phyloP scores from a whole-genome alignment of 495 filamentous ascomycete species.

The Schizothecium vesticola region DNA sequence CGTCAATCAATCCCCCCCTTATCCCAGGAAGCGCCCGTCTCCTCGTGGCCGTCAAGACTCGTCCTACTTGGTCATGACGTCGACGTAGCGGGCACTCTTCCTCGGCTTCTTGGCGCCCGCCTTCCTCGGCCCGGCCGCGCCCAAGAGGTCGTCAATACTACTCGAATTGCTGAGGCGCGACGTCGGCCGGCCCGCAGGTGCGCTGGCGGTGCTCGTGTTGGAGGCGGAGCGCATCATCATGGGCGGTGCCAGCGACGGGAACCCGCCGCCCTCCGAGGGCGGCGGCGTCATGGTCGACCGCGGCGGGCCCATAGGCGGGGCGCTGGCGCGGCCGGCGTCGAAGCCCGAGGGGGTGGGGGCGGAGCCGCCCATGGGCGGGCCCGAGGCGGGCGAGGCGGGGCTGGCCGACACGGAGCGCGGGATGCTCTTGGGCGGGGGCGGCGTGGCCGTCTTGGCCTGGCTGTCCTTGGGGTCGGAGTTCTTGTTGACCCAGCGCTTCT shows the following conservation, averaged over 20 bases:
- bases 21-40: not conserved
- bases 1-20: not conserved
- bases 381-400: conserved; percentile 29
- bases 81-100: conserved; percentile 80
- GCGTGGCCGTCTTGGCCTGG: conserved; percentile 40
- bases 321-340: conserved; percentile 24
- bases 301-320: conserved; percentile 33
- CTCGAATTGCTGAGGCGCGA: conserved; percentile 72
- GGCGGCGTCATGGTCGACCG: conserved; percentile 20
- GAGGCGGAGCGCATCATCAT: conserved; percentile 41
- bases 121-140: conserved; percentile 62
- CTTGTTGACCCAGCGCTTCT: conserved; percentile 98
- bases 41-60: not conserved
- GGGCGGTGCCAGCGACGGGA: conserved; percentile 32
- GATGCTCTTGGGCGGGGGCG: conserved; percentile 44
- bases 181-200: conserved; percentile 48
- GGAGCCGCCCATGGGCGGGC: conserved; percentile 19
- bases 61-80: conserved; percentile 71
- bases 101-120: conserved; percentile 64
- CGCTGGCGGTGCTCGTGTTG: conserved; percentile 37
- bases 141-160: conserved; percentile 80
- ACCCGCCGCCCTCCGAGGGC: conserved; percentile 14
- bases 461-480: conserved; percentile 60
- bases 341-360: conserved; percentile 21
- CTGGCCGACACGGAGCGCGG: conserved; percentile 30